Evolutionary conservation across 768 basidiomycete species (phyloP).

Genomic region (Filobasidium floriforme): DNA sequence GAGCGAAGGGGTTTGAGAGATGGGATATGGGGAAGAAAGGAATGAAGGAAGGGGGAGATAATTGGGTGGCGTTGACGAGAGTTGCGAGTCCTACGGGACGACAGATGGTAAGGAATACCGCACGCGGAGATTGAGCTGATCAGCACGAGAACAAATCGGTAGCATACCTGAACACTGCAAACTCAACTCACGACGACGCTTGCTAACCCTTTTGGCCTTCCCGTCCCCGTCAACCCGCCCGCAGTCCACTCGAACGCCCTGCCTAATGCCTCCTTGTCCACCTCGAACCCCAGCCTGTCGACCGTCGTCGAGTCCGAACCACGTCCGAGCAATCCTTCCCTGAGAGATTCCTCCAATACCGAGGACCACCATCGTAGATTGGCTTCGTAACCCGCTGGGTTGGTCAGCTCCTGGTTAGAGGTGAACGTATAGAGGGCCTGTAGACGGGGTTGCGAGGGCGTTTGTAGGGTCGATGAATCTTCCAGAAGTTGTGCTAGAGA

Average conservation of each 20-base stretch:
- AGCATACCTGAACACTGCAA: neutral
- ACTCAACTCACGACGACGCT: conserved; percentile 37
- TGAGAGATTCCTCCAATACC: conserved; percentile 31
- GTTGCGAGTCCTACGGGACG: conserved; percentile 27
- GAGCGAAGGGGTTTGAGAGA: conserved; percentile 32
- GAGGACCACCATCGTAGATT: conserved; percentile 76
- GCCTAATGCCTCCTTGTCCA: conserved; percentile 32
- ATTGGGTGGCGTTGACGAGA: conserved; percentile 23
- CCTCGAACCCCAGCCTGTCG: conserved; percentile 30
- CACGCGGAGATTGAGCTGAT: neutral
- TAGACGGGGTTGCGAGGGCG: conserved; percentile 39
- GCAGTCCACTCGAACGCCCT: conserved; percentile 28
- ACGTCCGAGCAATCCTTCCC: conserved; percentile 32
- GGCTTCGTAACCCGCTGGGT: conserved; percentile 70
- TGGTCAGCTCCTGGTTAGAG: conserved; percentile 70
- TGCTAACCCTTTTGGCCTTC: conserved; percentile 38
- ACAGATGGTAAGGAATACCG: neutral
- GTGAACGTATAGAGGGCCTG: conserved; percentile 76
- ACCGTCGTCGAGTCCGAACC: conserved; percentile 7
- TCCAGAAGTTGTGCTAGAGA: neutral
- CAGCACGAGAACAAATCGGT: neutral
- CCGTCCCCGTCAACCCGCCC: conserved; percentile 20
- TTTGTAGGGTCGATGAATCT: conserved; percentile 24
- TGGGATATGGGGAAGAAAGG: conserved; percentile 32
- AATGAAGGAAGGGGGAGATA: conserved; percentile 31